These are phyloP conservation scores for Ganoderma meredithae DNA, from an alignment of 1,284 basidiomycete genomes.

Conservation along the genomic window DNA sequence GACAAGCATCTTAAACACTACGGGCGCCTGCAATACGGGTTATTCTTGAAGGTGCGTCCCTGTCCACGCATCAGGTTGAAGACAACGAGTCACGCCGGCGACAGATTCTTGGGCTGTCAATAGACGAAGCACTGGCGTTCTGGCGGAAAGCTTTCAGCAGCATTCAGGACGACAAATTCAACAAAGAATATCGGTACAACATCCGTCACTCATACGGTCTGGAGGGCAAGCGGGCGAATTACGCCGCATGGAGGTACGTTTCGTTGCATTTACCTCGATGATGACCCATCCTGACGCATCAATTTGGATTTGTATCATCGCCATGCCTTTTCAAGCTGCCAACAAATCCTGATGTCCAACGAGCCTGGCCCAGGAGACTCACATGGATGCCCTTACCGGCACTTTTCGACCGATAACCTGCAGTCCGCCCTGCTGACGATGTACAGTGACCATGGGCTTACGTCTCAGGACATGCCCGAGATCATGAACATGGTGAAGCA, in stretches of 20 bases:
- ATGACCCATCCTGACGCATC: not conserved
- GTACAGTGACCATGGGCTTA: conserved; percentile 75
- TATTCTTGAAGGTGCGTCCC: conserved; percentile 88
- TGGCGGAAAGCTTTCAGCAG: conserved; percentile 90
- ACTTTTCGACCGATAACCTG: conserved; percentile 89
- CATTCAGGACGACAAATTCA: conserved; percentile 95
- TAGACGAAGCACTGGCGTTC: conserved; percentile 95
- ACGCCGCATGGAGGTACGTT: conserved; percentile 87
- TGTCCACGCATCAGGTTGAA: not conserved
- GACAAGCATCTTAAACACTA: conserved; percentile 94
- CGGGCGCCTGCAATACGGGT: conserved; percentile 89
- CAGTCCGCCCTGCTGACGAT: conserved; percentile 77
- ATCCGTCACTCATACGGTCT: conserved; percentile 96
- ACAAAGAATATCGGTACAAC: conserved; percentile 98
- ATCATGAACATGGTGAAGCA: conserved; percentile 85
- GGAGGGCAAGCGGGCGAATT: conserved; percentile 94
- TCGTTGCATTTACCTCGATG: not conserved
- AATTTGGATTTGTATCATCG: not conserved
- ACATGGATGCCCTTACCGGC: conserved; percentile 96
- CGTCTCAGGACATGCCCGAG: conserved; percentile 81
- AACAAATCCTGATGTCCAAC: conserved; percentile 86
- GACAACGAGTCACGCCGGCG: conserved; percentile 11
- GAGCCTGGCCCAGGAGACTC: conserved; percentile 78
- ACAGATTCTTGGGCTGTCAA: conserved; percentile 90
- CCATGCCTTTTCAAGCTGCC: conserved; percentile 66